Conservation (phyloP, 2,329 filamentous ascomycete genomes). For the Ceratocystis albifundus region DNA sequence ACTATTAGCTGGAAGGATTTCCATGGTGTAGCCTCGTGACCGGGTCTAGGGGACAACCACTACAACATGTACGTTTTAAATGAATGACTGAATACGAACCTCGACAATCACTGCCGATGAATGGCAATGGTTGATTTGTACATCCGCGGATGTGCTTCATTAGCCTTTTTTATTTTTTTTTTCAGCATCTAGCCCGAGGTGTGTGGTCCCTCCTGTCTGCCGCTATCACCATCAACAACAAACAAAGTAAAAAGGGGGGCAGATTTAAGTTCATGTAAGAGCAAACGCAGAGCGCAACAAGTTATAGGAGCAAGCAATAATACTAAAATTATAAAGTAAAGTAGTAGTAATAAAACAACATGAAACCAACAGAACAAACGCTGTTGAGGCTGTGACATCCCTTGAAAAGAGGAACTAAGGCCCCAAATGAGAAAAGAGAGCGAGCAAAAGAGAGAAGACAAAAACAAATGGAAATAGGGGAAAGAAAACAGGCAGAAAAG, state of each 20-base stretch:
- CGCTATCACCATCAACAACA: too few species aligned
- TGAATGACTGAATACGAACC: constrained; percentile 5
- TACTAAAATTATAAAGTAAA: neutral
- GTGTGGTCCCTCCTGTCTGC: too few species aligned
- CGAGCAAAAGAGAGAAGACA: neutral
- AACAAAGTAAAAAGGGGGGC: too few species aligned
- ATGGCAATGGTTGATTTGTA: neutral
- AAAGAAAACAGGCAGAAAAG: neutral
- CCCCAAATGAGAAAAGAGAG: neutral
- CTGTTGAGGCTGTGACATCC: neutral
- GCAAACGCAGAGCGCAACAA: too few species aligned
- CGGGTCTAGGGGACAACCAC: neutral
- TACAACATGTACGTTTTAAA: constrained; percentile 1
- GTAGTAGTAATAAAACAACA: neutral
- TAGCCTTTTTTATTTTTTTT: too few species aligned
- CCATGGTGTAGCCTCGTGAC: neutral
- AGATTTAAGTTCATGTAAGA: too few species aligned
- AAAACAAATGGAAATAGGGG: neutral
- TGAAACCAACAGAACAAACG: constrained; percentile 8
- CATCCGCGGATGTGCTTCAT: too few species aligned
- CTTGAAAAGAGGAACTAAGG: neutral
- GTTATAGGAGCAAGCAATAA: neutral
- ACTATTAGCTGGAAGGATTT: constrained; percentile 38
- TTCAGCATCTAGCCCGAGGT: too few species aligned
- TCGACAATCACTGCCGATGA: neutral